Conservation (phyloP, 768 basidiomycete species). For the Chiua virens region DNA sequence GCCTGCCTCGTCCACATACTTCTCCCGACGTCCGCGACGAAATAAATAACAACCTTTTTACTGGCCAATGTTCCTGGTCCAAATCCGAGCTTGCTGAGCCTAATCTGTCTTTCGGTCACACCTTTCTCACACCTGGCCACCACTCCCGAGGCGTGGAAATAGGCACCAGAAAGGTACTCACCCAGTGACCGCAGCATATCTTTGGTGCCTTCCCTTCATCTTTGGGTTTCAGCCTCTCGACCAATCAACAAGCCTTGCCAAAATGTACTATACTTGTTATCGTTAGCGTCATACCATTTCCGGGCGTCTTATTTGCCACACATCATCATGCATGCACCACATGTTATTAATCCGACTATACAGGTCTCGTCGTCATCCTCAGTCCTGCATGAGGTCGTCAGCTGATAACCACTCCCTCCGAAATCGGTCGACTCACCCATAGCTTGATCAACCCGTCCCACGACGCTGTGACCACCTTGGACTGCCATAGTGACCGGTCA, state of each 20-base stretch:
- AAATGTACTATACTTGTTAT: slow-evolving; percentile 3
- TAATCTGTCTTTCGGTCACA: not conserved
- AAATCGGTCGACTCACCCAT: slow-evolving; percentile 65
- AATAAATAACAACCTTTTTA: not conserved
- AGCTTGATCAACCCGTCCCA: slow-evolving; percentile 99
- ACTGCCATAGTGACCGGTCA: slow-evolving; percentile 49
- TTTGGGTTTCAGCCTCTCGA: too few species aligned
- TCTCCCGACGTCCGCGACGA: not conserved
- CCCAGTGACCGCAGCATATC: not conserved
- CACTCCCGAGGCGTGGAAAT: slow-evolving; percentile 3
- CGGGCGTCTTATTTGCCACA: not conserved
- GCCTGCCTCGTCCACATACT: too few species aligned
- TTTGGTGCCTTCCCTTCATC: not conserved
- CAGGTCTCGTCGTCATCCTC: slow-evolving; percentile 11
- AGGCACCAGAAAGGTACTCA: not conserved
- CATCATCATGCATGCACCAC: not conserved
- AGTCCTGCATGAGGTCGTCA: slow-evolving; percentile 29
- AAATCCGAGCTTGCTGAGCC: not conserved
- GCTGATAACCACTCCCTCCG: not conserved
- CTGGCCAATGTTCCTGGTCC: not conserved
- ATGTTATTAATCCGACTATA: slow-evolving; percentile 9
- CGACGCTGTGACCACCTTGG: slow-evolving; percentile 93
- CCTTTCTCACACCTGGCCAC: slow-evolving; percentile 7
- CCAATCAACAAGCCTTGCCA: too few species aligned
- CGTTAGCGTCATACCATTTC: not conserved